phyloP scores from a whole-genome alignment of 352 stramenopile species.

The Elongisporangium anandrum region DNA sequence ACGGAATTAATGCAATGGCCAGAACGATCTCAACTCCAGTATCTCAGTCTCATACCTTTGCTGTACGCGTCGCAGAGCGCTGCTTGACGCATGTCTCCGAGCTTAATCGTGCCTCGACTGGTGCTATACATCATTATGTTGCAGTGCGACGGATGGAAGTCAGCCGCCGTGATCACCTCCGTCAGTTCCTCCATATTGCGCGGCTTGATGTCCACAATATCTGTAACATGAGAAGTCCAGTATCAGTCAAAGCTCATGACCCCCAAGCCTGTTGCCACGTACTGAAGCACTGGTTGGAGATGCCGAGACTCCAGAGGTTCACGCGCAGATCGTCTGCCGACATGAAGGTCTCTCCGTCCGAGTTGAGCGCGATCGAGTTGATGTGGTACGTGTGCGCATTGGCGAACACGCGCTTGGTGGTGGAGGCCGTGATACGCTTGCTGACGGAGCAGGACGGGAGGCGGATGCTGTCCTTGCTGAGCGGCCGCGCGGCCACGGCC shows the following conservation, averaged over 20 bases:
- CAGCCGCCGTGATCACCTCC: slow-evolving; percentile 93
- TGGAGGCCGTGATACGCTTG: slow-evolving; percentile 64
- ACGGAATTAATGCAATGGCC: background rate
- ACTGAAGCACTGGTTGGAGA: slow-evolving; percentile 91
- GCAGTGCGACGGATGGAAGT: slow-evolving; percentile 93
- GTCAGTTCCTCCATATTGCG: slow-evolving; percentile 96
- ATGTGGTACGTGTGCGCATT: slow-evolving; percentile 98
- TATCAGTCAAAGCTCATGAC: background rate
- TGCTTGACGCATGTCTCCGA: slow-evolving; percentile 90
- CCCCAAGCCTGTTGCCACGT: slow-evolving; percentile 9
- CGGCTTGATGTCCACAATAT: slow-evolving; percentile 97
- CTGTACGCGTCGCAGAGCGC: slow-evolving; percentile 87
- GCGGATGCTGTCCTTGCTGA: slow-evolving; percentile 36
- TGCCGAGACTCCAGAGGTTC: slow-evolving; percentile 94
- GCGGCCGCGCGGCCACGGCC: slow-evolving; percentile 8
- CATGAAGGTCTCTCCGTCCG: slow-evolving; percentile 94
- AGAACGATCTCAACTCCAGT: background rate
- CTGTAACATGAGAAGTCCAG: slow-evolving; percentile 23
- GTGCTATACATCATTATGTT: slow-evolving; percentile 96
- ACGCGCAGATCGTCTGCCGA: slow-evolving; percentile 95
- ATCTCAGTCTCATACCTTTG: slow-evolving; percentile 29
- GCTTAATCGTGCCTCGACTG: slow-evolving; percentile 88
- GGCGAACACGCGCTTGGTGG: slow-evolving; percentile 81
- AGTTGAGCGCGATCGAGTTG: slow-evolving; percentile 94
- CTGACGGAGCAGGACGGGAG: slow-evolving; percentile 51